phyloP scores from a whole-genome alignment of 345 rosid genomes.

The Aegle marmelos region DNA sequence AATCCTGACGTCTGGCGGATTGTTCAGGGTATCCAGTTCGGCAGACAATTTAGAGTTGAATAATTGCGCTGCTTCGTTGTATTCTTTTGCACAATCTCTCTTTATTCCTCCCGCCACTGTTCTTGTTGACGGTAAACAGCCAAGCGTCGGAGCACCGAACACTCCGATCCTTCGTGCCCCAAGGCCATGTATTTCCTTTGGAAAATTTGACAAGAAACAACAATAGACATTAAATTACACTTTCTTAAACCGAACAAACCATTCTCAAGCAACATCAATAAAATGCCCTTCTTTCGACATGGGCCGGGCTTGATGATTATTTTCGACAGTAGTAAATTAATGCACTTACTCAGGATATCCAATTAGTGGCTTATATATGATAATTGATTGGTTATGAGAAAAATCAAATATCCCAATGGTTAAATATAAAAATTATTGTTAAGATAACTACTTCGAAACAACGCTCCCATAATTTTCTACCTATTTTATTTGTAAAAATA shows the following conservation, averaged over 20 bases:
- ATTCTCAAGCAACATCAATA: not conserved
- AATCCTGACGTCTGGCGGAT: conserved; percentile 3
- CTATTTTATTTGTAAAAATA: too few species aligned
- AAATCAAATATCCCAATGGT: too few species aligned
- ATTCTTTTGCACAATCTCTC: conserved; percentile 17
- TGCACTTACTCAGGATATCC: too few species aligned
- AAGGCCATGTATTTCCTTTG: conserved; percentile 23
- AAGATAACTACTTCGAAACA: too few species aligned
- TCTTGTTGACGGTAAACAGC: conserved; percentile 31
- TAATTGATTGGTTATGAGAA: too few species aligned
- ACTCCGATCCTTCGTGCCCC: conserved; percentile 32
- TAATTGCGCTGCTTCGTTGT: conserved; percentile 22
- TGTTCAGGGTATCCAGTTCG: not conserved
- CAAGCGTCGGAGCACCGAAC: conserved; percentile 17
- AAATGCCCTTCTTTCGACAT: too few species aligned
- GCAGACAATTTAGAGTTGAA: conserved; percentile 25
- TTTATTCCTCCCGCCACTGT: conserved; percentile 12
- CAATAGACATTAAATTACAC: too few species aligned
- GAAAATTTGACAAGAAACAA: not conserved
- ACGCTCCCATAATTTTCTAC: too few species aligned
- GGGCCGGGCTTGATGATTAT: too few species aligned
- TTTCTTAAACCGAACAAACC: not conserved
- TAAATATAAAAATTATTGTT: too few species aligned
- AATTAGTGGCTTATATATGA: too few species aligned
- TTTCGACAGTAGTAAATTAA: too few species aligned